Conservation (phyloP, 495 filamentous ascomycete species). For the Aspergillus kassunensis region DNA sequence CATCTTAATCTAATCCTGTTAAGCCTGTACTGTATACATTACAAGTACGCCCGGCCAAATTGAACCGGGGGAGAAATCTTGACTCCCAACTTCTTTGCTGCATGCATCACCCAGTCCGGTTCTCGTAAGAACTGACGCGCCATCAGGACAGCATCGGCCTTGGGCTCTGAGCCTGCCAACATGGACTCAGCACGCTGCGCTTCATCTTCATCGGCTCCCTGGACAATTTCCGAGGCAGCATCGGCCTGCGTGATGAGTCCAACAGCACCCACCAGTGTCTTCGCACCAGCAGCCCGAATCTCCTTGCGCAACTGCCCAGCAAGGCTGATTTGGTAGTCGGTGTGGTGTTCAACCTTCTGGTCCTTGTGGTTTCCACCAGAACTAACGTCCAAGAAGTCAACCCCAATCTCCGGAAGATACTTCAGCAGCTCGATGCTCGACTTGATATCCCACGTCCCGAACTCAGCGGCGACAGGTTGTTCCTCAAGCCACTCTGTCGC, state of each 20-base stretch:
- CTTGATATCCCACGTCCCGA: constrained; percentile 61
- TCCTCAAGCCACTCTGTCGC: constrained; percentile 71
- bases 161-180: constrained; percentile 33
- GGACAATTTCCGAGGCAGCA: constrained; percentile 53
- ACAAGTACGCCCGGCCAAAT: constrained; percentile 30
- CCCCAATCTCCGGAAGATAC: constrained; percentile 57
- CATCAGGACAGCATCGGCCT: constrained; percentile 61
- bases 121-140: constrained; percentile 64
- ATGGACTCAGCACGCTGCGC: constrained; percentile 37
- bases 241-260: constrained; percentile 64
- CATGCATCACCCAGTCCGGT: constrained; percentile 60
- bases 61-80: constrained; percentile 53
- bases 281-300: constrained; percentile 51
- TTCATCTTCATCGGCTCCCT: constrained; percentile 48
- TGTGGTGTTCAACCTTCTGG: constrained; percentile 53
- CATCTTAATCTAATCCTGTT: too few relatives aligned
- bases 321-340: constrained; percentile 61
- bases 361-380: constrained; percentile 61
- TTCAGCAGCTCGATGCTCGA: constrained; percentile 60
- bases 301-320: constrained; percentile 56
- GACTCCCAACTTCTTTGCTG: constrained; percentile 57
- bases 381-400: constrained; percentile 75
- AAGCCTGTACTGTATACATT: too few relatives aligned
- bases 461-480: constrained; percentile 33
- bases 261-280: constrained; percentile 65